Evolutionary conservation across 1,284 basidiomycete genomes (phyloP), one percentile per base, ranked within the genome.

Genomic region (Calocybe gambosa): DNA sequence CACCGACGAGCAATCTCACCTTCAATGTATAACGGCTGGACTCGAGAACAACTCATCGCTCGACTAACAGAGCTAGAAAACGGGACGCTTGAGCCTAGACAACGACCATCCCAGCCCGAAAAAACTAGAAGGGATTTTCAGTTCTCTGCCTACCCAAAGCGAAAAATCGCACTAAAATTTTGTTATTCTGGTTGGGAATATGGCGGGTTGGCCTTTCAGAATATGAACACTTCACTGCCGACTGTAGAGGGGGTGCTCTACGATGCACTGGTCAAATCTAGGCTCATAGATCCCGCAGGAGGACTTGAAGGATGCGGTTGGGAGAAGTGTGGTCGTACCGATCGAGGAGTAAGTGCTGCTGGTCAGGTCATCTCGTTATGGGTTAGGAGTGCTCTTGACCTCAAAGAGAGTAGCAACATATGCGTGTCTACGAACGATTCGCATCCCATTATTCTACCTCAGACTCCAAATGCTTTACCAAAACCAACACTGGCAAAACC

Each of bases 361-460:
- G 93, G 93, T 1, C 95, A 99, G 64, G 94, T 99, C 28, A 76
- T 98, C 34, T 91, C 89, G 43, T 72, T 99, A 1, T 95, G 90
- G 88, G 79, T 95, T 13, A 69, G 91, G 52, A 91, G 87, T 62
- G 72, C 76, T 3, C 58, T 78, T 29, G 54, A 56, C 18, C 50
- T 51, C 5, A 28, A 36, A 50, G 35, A 46, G 18, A 28, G 29
- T 19, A 34, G 15, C 26, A 28, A 16, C 26, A 1, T 19, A 7
- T 16, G 7, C 28, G 13, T 8, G 13, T 31, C 29, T 31, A 31
- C 13, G 13, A 31, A 10, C 5, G 8, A 10, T 18, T 25, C 13
- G 6, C 39, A 4, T 13, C 10, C 2, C 12, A 8, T 10, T 13
- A 2, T 13, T 13, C 12, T 10, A 15, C 2, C 9, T n/a, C n/a